Percentiles rank a stretch among this genome's conserved stretches.
These are phyloP conservation scores for Triticum timopheevii DNA, from an alignment of 176 grass and related monocot genomes.

Conservation along the genomic window DNA sequence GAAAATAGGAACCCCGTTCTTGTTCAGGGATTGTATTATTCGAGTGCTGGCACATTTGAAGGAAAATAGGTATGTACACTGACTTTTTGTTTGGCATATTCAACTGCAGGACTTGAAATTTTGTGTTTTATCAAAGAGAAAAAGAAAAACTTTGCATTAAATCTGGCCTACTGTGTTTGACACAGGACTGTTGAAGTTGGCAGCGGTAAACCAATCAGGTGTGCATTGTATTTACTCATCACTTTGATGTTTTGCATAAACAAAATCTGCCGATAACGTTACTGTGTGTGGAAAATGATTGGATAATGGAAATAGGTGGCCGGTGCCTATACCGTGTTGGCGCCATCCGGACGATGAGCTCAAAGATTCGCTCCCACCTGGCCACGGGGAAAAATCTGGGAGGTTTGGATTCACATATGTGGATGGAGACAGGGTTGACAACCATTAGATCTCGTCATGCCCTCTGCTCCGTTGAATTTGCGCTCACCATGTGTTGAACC, in stretches of 20 bases:
- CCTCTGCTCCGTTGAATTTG: not conserved
- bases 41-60: not conserved
- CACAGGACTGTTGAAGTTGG: not conserved
- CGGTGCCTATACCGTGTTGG: not conserved
- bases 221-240: not conserved
- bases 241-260: not conserved
- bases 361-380: not conserved
- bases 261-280: not conserved
- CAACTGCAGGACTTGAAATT: not conserved
- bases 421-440: not conserved
- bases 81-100: not conserved
- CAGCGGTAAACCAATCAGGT: not conserved
- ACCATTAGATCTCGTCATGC: not conserved
- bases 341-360: not conserved
- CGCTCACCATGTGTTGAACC: not conserved
- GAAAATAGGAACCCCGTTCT: conserved; percentile 12
- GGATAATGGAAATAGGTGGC: not conserved
- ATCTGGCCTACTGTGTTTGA: not conserved
- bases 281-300: not conserved
- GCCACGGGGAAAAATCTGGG: not conserved
- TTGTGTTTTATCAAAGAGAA: not conserved
- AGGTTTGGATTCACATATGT: not conserved
- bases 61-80: not conserved
- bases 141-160: not conserved
- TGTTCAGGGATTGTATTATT: not conserved